Conservation (phyloP, 225 moss, liverwort and hornwort species). For the Physcomitrium patens region DNA sequence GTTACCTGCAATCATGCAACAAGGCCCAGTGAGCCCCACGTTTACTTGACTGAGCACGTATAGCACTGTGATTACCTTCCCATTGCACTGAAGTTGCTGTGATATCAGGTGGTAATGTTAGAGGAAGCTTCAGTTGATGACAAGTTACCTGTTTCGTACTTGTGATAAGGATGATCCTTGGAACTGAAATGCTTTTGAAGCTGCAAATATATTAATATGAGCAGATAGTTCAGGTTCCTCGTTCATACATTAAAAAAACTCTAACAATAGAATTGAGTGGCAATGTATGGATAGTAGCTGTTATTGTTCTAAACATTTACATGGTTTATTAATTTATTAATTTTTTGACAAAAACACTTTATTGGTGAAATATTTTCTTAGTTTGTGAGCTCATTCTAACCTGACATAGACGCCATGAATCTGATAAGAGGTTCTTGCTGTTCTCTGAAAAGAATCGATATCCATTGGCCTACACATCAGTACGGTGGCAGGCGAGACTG, state of each 20-base stretch:
- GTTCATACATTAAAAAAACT: too few relatives aligned
- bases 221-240: conserved; percentile 1
- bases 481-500: conserved; percentile 26
- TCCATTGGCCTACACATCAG: conserved; percentile 31
- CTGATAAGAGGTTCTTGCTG: conserved; percentile 92
- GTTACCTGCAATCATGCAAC: conserved; percentile 52
- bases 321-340: background rate
- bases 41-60: background rate
- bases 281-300: too few relatives aligned
- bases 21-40: background rate
- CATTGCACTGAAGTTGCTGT: background rate
- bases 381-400: conserved; percentile 34
- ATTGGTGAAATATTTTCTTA: background rate
- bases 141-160: conserved; percentile 80
- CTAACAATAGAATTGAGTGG: too few relatives aligned
- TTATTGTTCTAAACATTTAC: too few relatives aligned
- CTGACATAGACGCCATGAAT: conserved; percentile 93
- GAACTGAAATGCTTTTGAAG: conserved; percentile 81
- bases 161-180: conserved; percentile 93
- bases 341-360: background rate
- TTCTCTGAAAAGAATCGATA: conserved; percentile 72
- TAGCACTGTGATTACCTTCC: background rate
- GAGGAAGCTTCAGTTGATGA: background rate
- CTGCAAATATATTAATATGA: conserved; percentile 44
- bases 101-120: background rate